Evolutionary conservation across 441 rosid genomes (phyloP).

Genomic region (Erodium moschatum): DNA sequence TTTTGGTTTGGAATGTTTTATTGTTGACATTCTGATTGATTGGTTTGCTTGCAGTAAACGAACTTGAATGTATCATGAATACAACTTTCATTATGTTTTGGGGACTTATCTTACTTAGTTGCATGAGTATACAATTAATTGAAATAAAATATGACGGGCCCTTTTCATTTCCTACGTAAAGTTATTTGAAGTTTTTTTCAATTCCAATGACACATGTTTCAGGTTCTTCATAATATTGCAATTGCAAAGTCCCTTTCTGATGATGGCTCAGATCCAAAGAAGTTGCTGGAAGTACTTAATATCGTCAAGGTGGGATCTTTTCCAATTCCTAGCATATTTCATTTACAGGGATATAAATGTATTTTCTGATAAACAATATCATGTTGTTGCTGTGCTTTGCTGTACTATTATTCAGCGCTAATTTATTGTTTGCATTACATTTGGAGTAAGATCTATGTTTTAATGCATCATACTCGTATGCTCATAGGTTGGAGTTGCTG

Average conservation of each 20-base stretch:
- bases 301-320: constrained; percentile 50
- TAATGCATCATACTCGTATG: too few relatives aligned
- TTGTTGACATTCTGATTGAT: too few relatives aligned
- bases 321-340: not conserved
- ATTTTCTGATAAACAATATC: not conserved
- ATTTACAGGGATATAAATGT: not conserved
- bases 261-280: constrained; percentile 67
- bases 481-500: too few relatives aligned
- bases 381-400: not conserved
- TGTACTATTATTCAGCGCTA: not conserved
- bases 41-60: too few relatives aligned
- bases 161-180: not conserved
- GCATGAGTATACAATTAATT: not conserved
- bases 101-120: not conserved
- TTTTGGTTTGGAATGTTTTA: too few relatives aligned
- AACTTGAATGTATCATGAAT: too few relatives aligned
- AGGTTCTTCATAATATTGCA: constrained; percentile 94
- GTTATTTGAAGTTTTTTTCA: constrained; percentile 13
- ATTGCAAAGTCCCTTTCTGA: constrained; percentile 63
- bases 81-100: too few relatives aligned
- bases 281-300: constrained; percentile 60
- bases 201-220: constrained; percentile 15
- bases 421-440: not conserved
- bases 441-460: too few relatives aligned
- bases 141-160: not conserved